Conservation (phyloP, 2,329 filamentous ascomycete species). For the Thielaviopsis euricoi region DNA sequence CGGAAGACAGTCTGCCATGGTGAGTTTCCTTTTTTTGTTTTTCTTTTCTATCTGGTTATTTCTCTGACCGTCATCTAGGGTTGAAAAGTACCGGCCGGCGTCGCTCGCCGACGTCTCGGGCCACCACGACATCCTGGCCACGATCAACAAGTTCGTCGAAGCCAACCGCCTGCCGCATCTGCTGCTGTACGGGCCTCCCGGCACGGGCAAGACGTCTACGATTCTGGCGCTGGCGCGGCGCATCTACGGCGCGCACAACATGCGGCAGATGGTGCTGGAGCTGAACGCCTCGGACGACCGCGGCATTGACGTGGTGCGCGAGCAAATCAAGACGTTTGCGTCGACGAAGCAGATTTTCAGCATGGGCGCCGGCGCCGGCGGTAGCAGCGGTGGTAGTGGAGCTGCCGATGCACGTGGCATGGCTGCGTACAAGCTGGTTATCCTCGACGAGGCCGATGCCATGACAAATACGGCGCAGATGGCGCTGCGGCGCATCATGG, state of each 20-base stretch:
- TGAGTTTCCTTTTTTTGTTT: constrained; percentile 22
- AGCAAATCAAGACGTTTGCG: constrained; percentile 99
- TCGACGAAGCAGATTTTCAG: constrained; percentile 95
- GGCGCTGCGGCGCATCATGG: constrained; percentile 93
- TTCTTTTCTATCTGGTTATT: not conserved
- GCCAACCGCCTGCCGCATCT: constrained; percentile 88
- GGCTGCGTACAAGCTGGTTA: constrained; percentile 83
- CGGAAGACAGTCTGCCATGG: constrained; percentile 89
- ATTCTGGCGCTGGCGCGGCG: constrained; percentile 81
- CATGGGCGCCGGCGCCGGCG: constrained; percentile 32
- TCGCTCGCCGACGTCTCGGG: constrained; percentile 86
- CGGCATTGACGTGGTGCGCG: constrained; percentile 92
- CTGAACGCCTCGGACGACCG: constrained; percentile 94
- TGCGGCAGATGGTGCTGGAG: constrained; percentile 97
- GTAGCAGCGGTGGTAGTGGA: constrained; percentile 16
- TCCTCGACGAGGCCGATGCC: constrained; percentile 95
- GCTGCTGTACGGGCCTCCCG: constrained; percentile 88
- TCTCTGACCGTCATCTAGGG: constrained; percentile 34
- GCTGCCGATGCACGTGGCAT: constrained; percentile 25
- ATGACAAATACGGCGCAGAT: constrained; percentile 99
- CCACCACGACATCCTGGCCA: constrained; percentile 91
- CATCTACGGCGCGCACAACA: constrained; percentile 82
- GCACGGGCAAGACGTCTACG: constrained; percentile 94
- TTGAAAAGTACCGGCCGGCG: constrained; percentile 89
- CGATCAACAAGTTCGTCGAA: constrained; percentile 95